Base-by-base conservation (phyloP, 73 alveolate species). In the Stentor coeruleus region DNA sequence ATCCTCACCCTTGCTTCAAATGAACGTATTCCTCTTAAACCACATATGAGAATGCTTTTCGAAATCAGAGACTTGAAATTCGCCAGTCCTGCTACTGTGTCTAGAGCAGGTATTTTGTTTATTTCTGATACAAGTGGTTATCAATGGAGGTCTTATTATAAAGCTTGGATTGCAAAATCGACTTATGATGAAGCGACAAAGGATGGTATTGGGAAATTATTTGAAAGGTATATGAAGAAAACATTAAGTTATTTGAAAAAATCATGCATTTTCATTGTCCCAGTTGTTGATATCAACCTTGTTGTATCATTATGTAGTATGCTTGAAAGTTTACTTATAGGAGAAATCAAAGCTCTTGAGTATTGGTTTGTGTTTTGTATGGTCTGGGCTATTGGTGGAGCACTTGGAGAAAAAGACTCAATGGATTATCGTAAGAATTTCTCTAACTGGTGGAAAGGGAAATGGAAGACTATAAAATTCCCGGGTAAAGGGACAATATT, bases 41-140 rank as follows among this genome's bases (percentile, higher is more conserved):
- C 99, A 55, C 99, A 97, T 91, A 97, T 97, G 99, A 98, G 99
- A 96, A 89, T 98, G 97, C 90, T 98, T 91, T 98, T 98, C 91
- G 99, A 98, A 93, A 98, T 98, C 84, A 92, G 99, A 83, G 99
- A 98, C 93, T 92, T 98, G 85, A 90, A 97, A 84, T 97, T 93
- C 90, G 99, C 99, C 41, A 95, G 99, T 55, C 99, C 99, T n/a
- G 99, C 99, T 72, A 98, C 99, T 36, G 99, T 98, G 74, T 95
- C 99, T 36, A 93, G 99, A 75, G 99, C 99, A 6, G 99, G 99
- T 92, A 97, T 98, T 86, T 95, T 98, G 36, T 98, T 89, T 85
- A 94, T 95, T 60, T 94, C 99, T 55, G 99, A 94, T 59, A 42
- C 91, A 39, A 75, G 76, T 35, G 96, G 96, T 38, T 91, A 84